Base-by-base conservation (phyloP, 2,329 filamentous ascomycete species). In the Ceratocystis cubensis region DNA sequence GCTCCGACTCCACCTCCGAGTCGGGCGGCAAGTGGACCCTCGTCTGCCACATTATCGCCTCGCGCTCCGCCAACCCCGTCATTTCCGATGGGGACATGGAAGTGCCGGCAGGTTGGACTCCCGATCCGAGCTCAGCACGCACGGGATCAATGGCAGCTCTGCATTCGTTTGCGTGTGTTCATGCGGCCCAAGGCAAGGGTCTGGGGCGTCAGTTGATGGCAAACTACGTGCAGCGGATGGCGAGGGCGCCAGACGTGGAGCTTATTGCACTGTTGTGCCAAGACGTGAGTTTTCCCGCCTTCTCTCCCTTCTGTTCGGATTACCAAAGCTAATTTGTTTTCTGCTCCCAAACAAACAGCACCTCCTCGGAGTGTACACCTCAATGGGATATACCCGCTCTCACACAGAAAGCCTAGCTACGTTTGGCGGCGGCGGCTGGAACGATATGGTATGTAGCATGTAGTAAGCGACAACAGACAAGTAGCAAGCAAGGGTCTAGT, bases 351-450 rank as follows among this genome's bases (percentile, higher is more conserved):
- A 25, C 28, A 13, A 50, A 15, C 65, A 85, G 82, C 80, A 86
- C 66, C 78, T 93, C 46, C 78, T 93, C 30, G 78, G 78, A 0
- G 96, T 88, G 74, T 96, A 96, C 74, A 82, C 87, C 73, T 81
- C 81, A n/a, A 81, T 90, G 70, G 85, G 90, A 0, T 96, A 94
- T 73, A 78, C 3, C 1, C 61, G 78, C 70, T 83, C 87, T 70
- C 75, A 80, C 37, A 90, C 91, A 0, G 77, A 80, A 63, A 94
- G 90, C 74, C 77, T 82, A 68, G 87, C 84, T 63, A 79, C 82
- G 67, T 91, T 91, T 76, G 88, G 86, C 22, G 90, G 90, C 46
- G 89, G 90, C 41, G 86, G 84, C 20, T 96, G 91, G 91, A 81
- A 84, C 71, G 86, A 94, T 73, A 85, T 96, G 89, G 88, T 91